A percentile compares a stretch with the other conserved stretches of the same genome.
Evolutionary conservation across 2,329 filamentous ascomycete genomes (phyloP).

Genomic region (Colletotrichum aenigma): DNA sequence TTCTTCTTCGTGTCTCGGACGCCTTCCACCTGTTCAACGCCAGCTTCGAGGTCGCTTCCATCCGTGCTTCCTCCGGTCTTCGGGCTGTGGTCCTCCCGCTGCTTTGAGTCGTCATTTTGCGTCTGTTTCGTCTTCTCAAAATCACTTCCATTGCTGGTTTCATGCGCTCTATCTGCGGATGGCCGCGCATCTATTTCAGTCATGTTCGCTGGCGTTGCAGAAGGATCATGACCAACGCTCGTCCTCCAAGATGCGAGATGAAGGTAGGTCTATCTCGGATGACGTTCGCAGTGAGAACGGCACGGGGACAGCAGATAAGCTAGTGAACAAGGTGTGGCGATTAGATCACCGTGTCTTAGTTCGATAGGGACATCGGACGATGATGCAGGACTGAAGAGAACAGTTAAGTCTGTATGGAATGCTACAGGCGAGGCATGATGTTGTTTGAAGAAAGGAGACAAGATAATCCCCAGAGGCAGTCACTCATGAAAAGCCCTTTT

Average conservation of each 20-base stretch:
- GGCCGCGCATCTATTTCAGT: not conserved
- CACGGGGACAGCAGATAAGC: not conserved
- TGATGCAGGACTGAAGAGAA: not conserved
- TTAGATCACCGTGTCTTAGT: not conserved
- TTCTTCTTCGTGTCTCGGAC: not conserved
- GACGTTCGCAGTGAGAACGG: not conserved
- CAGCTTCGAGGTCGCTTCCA: conserved; percentile 5
- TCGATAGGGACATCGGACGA: not conserved
- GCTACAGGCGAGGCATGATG: not conserved
- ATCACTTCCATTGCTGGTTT: not conserved
- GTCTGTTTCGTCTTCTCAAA: not conserved
- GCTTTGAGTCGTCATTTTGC: not conserved
- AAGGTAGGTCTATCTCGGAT: not conserved
- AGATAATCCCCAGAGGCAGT: not conserved
- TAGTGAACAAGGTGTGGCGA: not conserved
- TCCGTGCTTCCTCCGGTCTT: not conserved
- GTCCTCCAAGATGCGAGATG: not conserved
- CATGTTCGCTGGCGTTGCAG: not conserved
- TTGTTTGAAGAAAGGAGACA: not conserved
- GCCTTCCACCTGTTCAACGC: not conserved
- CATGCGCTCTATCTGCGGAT: not conserved
- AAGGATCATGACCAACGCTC: not conserved
- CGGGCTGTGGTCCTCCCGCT: not conserved
- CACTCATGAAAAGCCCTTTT: not conserved
- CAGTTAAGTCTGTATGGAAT: not conserved